These are phyloP conservation scores for Chrysoporthe austroafricana DNA, from an alignment of 2,329 filamentous ascomycete genomes.

Conservation along the genomic window DNA sequence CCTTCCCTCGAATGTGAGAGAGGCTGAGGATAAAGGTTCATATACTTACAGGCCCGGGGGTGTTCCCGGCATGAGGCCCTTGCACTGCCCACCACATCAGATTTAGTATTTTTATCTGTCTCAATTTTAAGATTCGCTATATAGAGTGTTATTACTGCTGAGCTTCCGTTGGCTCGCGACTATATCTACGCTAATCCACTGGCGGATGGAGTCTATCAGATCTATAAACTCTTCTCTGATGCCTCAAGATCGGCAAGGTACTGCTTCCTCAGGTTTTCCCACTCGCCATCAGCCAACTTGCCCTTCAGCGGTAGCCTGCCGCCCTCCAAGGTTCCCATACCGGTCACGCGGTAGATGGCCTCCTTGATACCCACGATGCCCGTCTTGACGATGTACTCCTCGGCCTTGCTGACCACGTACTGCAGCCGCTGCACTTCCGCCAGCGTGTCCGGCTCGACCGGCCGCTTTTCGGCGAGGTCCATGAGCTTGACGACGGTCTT, in stretches of 20 bases:
- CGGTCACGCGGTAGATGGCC: conserved; percentile 58
- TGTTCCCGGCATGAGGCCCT: no score
- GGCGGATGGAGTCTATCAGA: not conserved
- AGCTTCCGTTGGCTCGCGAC: no score
- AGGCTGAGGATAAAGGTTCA: no score
- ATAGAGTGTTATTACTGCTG: no score
- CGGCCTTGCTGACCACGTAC: conserved; percentile 62
- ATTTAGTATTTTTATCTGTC: no score
- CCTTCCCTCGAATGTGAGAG: no score
- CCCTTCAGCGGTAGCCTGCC: conserved; percentile 62
- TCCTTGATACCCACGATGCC: conserved; percentile 69
- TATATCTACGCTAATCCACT: no score
- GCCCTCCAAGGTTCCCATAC: conserved; percentile 61
- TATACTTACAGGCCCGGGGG: no score
- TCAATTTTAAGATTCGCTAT: no score
- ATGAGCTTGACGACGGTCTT: conserved; percentile 63
- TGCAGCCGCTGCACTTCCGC: conserved; percentile 62
- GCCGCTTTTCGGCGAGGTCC: conserved; percentile 45
- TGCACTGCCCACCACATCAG: no score
- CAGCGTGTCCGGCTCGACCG: conserved; percentile 38
- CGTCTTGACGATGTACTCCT: conserved; percentile 64
- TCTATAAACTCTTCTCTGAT: conserved; percentile 30
- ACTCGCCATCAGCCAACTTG: conserved; percentile 58
- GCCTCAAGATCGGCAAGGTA: conserved; percentile 41
- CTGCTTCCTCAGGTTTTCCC: conserved; percentile 49